Evolutionary conservation across 2,329 filamentous ascomycete genomes (phyloP).

Genomic region (Rutstroemia sydowiana): DNA sequence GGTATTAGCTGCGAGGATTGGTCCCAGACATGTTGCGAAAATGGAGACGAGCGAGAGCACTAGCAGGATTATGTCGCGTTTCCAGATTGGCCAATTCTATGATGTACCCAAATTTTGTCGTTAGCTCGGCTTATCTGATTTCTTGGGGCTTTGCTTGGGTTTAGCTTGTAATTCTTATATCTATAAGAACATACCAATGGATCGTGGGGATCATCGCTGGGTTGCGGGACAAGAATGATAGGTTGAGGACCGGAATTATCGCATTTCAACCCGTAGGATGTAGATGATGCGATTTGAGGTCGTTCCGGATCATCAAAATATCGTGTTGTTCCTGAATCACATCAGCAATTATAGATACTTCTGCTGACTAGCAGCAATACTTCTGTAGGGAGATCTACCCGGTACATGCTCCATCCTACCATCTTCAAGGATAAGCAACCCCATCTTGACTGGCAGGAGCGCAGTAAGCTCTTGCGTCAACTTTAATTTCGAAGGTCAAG

Average conservation of each 20-base stretch:
- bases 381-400: slow-evolving; percentile 42
- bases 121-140: no score
- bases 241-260: slow-evolving; percentile 58
- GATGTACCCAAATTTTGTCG: no score
- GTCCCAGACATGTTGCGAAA: slow-evolving; percentile 75
- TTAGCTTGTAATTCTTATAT: not conserved
- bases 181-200: slow-evolving; percentile 50
- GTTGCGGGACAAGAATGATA: slow-evolving; percentile 83
- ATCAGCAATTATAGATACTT: not conserved
- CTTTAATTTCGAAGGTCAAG: not conserved
- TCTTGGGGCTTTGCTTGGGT: no score
- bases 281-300: slow-evolving; percentile 36
- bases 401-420: slow-evolving; percentile 57
- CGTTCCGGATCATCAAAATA: slow-evolving; percentile 55
- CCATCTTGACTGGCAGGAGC: slow-evolving; percentile 14
- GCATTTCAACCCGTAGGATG: slow-evolving; percentile 55
- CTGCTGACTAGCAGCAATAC: not conserved
- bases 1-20: slow-evolving; percentile 84
- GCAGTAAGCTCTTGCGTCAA: no score
- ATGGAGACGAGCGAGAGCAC: slow-evolving; percentile 74
- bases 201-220: slow-evolving; percentile 85
- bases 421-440: slow-evolving; percentile 61
- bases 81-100: slow-evolving; percentile 80
- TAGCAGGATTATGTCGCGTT: slow-evolving; percentile 71
- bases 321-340: slow-evolving; percentile 47